phyloP scores from a whole-genome alignment of 345 rosid genomes.

The Rhodomyrtus tomentosa region DNA sequence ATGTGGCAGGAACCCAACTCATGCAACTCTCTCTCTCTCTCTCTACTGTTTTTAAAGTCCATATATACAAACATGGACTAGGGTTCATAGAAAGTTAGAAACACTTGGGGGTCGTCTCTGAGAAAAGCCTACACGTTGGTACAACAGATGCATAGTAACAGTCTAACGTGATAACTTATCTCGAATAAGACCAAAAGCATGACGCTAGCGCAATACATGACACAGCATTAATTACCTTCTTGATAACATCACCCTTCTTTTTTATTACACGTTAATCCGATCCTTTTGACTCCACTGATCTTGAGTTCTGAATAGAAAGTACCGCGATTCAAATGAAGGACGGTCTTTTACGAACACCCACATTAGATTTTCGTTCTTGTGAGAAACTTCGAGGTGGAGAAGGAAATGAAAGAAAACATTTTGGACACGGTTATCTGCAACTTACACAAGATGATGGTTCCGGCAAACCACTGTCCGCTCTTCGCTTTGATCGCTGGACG shows the following conservation, averaged over 20 bases:
- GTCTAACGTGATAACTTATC: conserved; percentile 1
- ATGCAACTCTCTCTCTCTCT: neutral
- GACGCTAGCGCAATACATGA: neutral
- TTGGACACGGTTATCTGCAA: neutral
- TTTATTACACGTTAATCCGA: neutral
- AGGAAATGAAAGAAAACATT: neutral
- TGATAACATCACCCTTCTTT: neutral
- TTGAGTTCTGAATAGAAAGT: neutral
- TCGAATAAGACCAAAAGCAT: neutral
- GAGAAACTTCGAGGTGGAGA: neutral
- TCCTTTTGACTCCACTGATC: neutral
- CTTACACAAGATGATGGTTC: conserved; percentile 70
- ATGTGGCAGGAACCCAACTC: conserved; percentile 29
- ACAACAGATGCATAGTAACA: neutral
- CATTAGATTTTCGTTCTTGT: neutral
- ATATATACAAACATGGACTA: neutral
- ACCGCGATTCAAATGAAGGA: neutral
- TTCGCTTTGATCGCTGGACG: conserved; percentile 47
- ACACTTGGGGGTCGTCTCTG: conserved; percentile 9
- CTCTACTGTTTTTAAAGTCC: neutral
- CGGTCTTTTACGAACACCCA: neutral
- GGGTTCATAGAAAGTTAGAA: neutral
- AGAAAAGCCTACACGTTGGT: neutral
- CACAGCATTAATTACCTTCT: neutral
- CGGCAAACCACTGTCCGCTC: conserved; percentile 81